A percentile compares a stretch with the other conserved stretches of the same genome.
Conservation (phyloP, 2,329 filamentous ascomycete species). For the Penicillium polonicum region DNA sequence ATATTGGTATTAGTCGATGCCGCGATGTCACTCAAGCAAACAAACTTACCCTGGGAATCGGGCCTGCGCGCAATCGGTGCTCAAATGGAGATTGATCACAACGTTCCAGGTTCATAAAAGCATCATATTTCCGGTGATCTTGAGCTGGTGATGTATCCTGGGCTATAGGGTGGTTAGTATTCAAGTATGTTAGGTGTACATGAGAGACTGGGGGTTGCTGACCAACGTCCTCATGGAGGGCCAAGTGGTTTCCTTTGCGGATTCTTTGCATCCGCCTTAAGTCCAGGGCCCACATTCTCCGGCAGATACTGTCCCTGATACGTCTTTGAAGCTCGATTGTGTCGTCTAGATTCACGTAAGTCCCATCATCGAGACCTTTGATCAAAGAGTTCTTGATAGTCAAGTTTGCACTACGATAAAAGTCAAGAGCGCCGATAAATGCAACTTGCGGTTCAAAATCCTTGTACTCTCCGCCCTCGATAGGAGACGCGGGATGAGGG, state of each 20-base stretch:
- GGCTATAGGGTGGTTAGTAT: constrained; percentile 24
- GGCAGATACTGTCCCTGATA: constrained; percentile 42
- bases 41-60: constrained; percentile 37
- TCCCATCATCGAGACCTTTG: constrained; percentile 42
- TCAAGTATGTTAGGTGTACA: not conserved
- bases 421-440: constrained; percentile 42
- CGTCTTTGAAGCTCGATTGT: constrained; percentile 42
- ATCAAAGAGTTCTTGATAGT: constrained; percentile 39
- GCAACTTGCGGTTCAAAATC: constrained; percentile 45
- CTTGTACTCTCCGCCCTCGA: constrained; percentile 41
- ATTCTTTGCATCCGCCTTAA: constrained; percentile 42
- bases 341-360: constrained; percentile 46
- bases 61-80: constrained; percentile 39
- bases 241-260: constrained; percentile 37
- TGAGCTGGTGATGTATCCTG: constrained; percentile 27
- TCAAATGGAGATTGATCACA: constrained; percentile 37
- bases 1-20: constrained; percentile 20
- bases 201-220: constrained; percentile 13
- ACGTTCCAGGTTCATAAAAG: constrained; percentile 44
- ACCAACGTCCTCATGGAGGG: constrained; percentile 41
- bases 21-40: not conserved
- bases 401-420: constrained; percentile 42
- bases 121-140: constrained; percentile 41
- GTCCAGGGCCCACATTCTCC: constrained; percentile 45
- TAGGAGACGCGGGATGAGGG: constrained; percentile 42